Base-by-base conservation (phyloP, 371 early-diverging fungal genomes). In the Entomophthora muscae region DNA sequence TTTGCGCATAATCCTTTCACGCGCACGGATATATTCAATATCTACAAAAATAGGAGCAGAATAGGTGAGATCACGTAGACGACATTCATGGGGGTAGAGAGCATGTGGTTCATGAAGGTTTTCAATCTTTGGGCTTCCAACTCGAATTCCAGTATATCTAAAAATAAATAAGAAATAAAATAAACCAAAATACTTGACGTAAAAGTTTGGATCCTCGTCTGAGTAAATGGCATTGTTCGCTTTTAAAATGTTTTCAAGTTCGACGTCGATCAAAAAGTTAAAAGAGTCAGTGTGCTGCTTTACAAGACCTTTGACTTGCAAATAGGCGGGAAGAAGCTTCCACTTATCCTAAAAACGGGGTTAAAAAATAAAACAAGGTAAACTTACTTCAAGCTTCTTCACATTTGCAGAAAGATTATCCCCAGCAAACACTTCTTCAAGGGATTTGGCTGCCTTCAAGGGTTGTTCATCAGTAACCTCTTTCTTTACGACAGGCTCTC, bases 281-380 rank as follows among this genome's bases (percentile, higher is more conserved):
- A 95, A 99, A 0, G 99, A 99, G 72, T 98, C 98, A 65, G 98
- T 85, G 72, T 99, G 99, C 75, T 99, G 99, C 73, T 99, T 94
- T 64, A 98, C 91, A 32, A 99, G 86, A 67, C 99, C 99, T 71
- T 97, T 98, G 53, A 96, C 91, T 71, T 91, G 89, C 32, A 99
- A 77, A 73, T 96, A 99, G 0, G 94, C 91, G 7, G 98, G 96
- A 32, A 99, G 76, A n/a, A 99, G 79, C 67, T 92, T 83, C 96
- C 97, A 95, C 74, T 98, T 98, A 72, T 98, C 97, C 88, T 94
- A 72, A 42, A 42, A 42, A 17, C 17, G 42, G 17, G 17, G 42
- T 17, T 10, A 10, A 42, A 42, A 42, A 42, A 10, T 5, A 42
- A 42, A 42, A 42, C 42, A 17, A 42, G 42, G 5, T 42, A n/a